Conservation (phyloP, 352 stramenopile genomes). For the Blastocystis sp. region DNA sequence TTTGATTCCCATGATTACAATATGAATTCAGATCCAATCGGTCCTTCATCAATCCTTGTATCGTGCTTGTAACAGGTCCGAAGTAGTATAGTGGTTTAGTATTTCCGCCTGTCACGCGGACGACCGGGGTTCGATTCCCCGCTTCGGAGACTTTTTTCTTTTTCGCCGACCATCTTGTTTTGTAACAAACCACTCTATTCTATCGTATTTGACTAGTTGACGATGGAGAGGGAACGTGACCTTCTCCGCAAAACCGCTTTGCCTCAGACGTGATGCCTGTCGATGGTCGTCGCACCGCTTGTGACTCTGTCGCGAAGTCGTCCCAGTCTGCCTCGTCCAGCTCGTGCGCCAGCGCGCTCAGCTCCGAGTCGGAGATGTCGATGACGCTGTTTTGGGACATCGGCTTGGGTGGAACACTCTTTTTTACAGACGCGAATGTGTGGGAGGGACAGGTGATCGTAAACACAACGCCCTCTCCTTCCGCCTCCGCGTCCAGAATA, state of each 20-base stretch:
- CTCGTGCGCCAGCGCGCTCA: neutral
- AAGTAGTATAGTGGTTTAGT: conserved; percentile 52
- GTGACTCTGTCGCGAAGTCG: neutral
- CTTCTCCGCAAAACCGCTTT: neutral
- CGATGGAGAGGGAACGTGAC: neutral
- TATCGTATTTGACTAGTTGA: neutral
- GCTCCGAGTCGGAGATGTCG: neutral
- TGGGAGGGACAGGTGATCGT: conserved; percentile 5
- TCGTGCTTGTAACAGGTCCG: too few species aligned
- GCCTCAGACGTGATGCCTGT: neutral
- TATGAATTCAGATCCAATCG: too few species aligned
- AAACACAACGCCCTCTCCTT: conserved; percentile 10
- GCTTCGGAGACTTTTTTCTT: conserved; percentile 29
- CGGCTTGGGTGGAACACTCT: too few species aligned
- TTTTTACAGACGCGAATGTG: too few species aligned
- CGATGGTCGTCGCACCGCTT: neutral
- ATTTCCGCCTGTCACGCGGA: conserved; percentile 47
- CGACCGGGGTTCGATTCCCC: conserved; percentile 44
- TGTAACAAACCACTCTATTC: neutral
- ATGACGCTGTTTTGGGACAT: neutral
- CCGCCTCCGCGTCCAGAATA: neutral
- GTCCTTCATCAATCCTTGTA: too few species aligned
- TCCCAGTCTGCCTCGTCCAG: neutral
- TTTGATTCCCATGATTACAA: too few species aligned
- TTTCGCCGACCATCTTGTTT: neutral